phyloP scores from a whole-genome alignment of 2,329 filamentous ascomycete species.

The Cryphonectria parasitica region DNA sequence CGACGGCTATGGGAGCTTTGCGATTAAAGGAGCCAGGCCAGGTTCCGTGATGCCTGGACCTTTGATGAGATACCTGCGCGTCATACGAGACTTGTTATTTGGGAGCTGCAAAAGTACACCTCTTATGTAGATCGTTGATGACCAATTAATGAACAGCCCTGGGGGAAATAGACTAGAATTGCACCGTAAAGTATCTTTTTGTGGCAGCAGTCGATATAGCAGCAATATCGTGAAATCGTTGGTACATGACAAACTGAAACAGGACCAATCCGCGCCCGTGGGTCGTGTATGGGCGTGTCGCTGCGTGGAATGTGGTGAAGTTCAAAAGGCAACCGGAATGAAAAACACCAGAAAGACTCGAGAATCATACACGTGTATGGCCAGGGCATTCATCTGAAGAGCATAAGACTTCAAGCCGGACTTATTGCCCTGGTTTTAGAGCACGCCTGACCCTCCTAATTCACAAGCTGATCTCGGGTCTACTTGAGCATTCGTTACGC shows the following conservation, averaged over 20 bases:
- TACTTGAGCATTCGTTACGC: neutral
- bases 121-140: neutral
- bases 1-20: too few species aligned
- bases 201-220: neutral
- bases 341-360: slow-evolving; percentile 5
- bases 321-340: slow-evolving; percentile 14
- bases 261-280: neutral
- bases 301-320: neutral
- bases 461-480: neutral
- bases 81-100: neutral
- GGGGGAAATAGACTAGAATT: neutral
- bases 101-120: neutral
- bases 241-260: neutral
- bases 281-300: neutral
- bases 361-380: neutral
- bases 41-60: too few species aligned
- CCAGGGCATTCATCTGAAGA: neutral
- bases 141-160: neutral
- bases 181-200: neutral
- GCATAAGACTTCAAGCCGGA: neutral
- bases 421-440: neutral
- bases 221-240: neutral
- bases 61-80: neutral
- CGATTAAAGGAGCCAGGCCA: too few species aligned
- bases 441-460: neutral